Evolutionary conservation across 805 yeast species (phyloP).

Genomic region (Yamadazyma philogaea): DNA sequence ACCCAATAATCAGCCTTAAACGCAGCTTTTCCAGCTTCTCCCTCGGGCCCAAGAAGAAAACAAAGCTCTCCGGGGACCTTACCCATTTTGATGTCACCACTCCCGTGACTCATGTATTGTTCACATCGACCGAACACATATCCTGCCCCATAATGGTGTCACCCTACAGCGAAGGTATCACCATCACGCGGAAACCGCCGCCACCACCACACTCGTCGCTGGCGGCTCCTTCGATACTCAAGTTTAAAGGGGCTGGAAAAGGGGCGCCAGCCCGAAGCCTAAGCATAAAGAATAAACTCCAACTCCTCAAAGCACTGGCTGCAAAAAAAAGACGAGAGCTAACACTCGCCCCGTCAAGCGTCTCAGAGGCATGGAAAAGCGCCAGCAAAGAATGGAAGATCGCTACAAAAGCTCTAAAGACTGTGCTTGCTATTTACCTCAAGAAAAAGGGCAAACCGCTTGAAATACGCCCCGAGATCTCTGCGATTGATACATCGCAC

Average conservation of each 20-base stretch:
- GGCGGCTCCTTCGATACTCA: no score
- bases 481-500: background rate
- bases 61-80: background rate
- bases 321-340: background rate
- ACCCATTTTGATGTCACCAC: background rate
- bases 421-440: background rate
- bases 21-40: constrained; percentile 6
- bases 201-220: no score
- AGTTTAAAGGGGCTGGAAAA: no score
- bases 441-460: background rate
- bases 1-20: constrained; percentile 2
- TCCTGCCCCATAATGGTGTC: background rate
- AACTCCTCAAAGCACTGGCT: background rate
- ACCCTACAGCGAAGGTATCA: background rate
- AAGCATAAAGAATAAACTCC: background rate
- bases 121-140: background rate
- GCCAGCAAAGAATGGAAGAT: background rate
- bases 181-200: background rate
- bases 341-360: background rate
- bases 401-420: background rate
- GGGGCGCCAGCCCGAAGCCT: no score
- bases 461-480: background rate
- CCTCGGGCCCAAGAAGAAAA: background rate
- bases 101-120: background rate
- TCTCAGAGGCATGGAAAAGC: background rate